Base-by-base conservation (phyloP, 225 moss, liverwort and hornwort genomes). In the Asterella californica region DNA sequence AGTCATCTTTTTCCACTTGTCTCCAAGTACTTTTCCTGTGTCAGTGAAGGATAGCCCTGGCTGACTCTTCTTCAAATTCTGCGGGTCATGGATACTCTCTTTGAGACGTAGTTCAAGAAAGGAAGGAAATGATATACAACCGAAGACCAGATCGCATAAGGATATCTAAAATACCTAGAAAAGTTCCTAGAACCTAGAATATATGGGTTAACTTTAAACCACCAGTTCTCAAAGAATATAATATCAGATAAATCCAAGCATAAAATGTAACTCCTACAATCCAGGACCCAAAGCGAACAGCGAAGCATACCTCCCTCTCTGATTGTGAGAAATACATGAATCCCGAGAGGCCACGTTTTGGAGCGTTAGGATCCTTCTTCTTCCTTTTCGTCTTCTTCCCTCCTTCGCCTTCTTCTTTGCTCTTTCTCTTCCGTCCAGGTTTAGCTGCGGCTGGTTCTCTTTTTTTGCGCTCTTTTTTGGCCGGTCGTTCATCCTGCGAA, bases 1-100 rank as follows among this genome's bases (percentile, higher is more conserved):
- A 87, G 93, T 83, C 92, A 99, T 92, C n/a, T 90, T 93, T 83
- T 91, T 99, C 95, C 93, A 99, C 75, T 91, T 95, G 74, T 95
- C 95, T 48, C 95, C 93, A 38, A 90, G 77, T 25, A 90, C 83
- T 79, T 89, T 95, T 82, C 89, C 93, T 2, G 89, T 62, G 11
- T 92, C 93, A 15, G 71, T 49, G n/a, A 93, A 93, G 1, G 80
- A 75, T 79, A 90, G 71, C 0, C 88, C 59, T 42, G 90, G 86
- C 74, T 91, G 88, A 50, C 78, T 86, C 50, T 86, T 90, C 81
- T 93, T 99, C 83, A 99, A 83, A 80, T 87, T 90, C 91, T 91
- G 90, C 84, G 77, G 17, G 76, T 34, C 19, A 62, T 42, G 24
- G 24, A 1, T 11, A 22, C 24, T n/a, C 22, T 22, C 22, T 27